These are phyloP conservation scores for Aspergillus pseudoglaucus DNA, from an alignment of 2,329 filamentous ascomycete genomes.

Conservation along the genomic window DNA sequence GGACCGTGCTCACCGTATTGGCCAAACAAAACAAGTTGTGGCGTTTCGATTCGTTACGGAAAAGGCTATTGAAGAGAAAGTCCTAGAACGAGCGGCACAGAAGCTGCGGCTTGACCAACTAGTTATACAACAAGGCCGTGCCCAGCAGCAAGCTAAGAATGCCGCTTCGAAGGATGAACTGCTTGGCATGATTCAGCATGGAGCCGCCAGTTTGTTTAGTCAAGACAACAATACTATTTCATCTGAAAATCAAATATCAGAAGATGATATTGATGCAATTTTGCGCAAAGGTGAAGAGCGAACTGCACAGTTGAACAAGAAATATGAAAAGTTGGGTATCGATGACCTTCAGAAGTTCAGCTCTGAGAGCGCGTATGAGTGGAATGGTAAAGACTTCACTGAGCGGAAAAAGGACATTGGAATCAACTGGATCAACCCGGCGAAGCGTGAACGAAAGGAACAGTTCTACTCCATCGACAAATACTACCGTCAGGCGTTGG, in stretches of 20 bases:
- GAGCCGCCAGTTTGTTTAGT: conserved; percentile 89
- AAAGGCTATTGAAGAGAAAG: conserved; percentile 97
- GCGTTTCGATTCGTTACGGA: conserved; percentile 97
- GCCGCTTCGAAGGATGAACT: conserved; percentile 95
- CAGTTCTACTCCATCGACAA: conserved; percentile 98
- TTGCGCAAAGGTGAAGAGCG: conserved; percentile 78
- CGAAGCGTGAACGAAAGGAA: conserved; percentile 97
- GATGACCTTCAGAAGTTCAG: conserved; percentile 97
- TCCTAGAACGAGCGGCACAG: conserved; percentile 90
- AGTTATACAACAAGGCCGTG: conserved; percentile 94
- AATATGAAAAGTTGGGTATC: conserved; percentile 93
- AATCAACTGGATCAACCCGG: conserved; percentile 93
- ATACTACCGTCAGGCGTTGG: conserved; percentile 89
- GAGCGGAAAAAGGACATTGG: conserved; percentile 87
- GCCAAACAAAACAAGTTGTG: conserved; percentile 94
- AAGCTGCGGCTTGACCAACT: conserved; percentile 94
- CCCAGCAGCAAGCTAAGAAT: conserved; percentile 82
- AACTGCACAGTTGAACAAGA: conserved; percentile 82
- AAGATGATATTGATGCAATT: conserved; percentile 87
- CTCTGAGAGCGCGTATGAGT: conserved; percentile 95
- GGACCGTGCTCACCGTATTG: conserved; percentile 97
- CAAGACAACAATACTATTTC: conserved; percentile 60
- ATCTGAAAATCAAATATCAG: conserved; percentile 60
- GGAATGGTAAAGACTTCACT: conserved; percentile 96
- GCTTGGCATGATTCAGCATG: conserved; percentile 96